Evolutionary conservation across 2,329 filamentous ascomycete species (phyloP), one percentile per base, ranked within the genome.

Genomic region (Diplodia intermedia): DNA sequence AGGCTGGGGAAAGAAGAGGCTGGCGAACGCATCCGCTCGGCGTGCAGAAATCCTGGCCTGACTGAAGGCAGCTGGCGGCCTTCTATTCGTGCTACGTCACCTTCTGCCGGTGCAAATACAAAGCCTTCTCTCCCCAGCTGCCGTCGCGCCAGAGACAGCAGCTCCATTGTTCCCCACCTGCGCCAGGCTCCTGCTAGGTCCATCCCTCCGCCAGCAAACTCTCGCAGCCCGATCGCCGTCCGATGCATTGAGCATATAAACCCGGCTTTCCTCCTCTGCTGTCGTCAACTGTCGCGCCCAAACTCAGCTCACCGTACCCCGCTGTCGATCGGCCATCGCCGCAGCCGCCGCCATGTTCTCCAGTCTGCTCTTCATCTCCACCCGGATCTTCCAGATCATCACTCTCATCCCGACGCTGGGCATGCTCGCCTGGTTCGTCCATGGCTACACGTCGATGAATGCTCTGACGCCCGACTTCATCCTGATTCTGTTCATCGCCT

Each of bases 401-500:
- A 89, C 86, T 54, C 78, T 89, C 72, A 86, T 89, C 70, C 87
- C 88, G 38, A 84, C 86, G 69, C 82, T 89, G 75, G 88, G 88
- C 76, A 89, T 90, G 83, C 79, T 88, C 70, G 84, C 86, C 71
- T 89, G 84, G 78, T 89, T 90, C 77, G 86, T 90, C 74, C 75
- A 88, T 73, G 83, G 82, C 74, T 89, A 84, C 79, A 81, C 86
- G 70, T 79, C 82, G 69, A 81, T 80, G 72, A 87, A 87, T 77
- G 77, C 82, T 69, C 83, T 89, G 69, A 89, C 87, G 5, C 88
- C 88, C 23, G 77, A 79, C 69, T 88, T 84, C 75, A 85, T 89
- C 75, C 83, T 90, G 54, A 83, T 89, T 53, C 84, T 89, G 63
- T 90, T 90, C 82, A 89, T 90, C 70, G 85, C 88, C 72, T 86